Base-by-base conservation (phyloP, 495 filamentous ascomycete genomes). In the Penicillium arizonense region DNA sequence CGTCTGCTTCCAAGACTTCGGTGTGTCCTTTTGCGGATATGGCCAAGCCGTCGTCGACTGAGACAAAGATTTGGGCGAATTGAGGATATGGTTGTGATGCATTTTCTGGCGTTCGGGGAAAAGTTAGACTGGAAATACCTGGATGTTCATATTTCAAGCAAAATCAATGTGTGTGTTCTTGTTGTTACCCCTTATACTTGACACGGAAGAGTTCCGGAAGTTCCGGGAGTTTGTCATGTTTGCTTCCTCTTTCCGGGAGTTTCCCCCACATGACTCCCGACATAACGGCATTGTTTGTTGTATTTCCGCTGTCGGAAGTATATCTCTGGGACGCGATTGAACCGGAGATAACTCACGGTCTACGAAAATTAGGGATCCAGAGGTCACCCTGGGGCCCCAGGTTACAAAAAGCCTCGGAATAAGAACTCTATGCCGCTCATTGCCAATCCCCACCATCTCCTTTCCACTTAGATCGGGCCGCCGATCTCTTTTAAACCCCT, bases 31-130 rank as follows among this genome's bases (percentile, higher is more conserved):
- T 76, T 55, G 64, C 71, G 0, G 65, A 69, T 3, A 41, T 70
- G 36, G 59, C 57, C 5, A 57, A 63, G 44, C 40, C 11, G 0
- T 57, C 37, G 18, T 51, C 52, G 38, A 62, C 64, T 11, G 57
- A 70, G 40, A 76, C 71, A 1, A 74, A 69, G 59, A 74, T 75
- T 50, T 74, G 72, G 72, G 65, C 72, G 3, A 50, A 62, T 52
- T 67, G 57, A 61, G 21, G 8, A 36, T 6, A 12, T 1, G 2
- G 9, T 3, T 16, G 21, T 30, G 34, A 24, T 47, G 45, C 39
- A 47, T 36, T 11, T 10, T 16, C 41, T 23, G 40, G 53, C 45
- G 52, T 55, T 50, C 26, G 39, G 39, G 20, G 28, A 10, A 30
- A 12, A 42, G 33, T 50, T n/a, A 23, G 47, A 55, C 46, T 18